These are phyloP conservation scores for Entamoeba invadens DNA, from an alignment of 208 protist genomes.

Conservation along the genomic window DNA sequence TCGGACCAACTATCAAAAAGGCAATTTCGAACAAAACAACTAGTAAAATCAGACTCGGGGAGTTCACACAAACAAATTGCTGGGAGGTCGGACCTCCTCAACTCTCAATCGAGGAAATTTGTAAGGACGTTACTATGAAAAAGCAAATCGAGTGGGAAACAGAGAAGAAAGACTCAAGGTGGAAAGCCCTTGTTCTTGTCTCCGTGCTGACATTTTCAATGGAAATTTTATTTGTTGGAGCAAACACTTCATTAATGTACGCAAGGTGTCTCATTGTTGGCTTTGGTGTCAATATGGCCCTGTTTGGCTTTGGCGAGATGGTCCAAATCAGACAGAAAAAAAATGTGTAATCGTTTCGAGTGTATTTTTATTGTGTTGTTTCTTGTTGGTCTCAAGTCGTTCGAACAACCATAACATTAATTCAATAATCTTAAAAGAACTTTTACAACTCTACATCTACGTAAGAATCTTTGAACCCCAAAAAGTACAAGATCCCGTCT, in stretches of 20 bases:
- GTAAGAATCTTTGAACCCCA: no score
- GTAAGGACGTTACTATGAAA: background rate
- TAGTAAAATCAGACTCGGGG: background rate
- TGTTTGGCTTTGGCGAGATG: background rate
- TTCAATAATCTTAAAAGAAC: no score
- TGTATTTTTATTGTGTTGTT: no score
- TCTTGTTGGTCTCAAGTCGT: no score
- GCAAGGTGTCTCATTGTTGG: background rate
- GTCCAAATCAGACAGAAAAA: background rate
- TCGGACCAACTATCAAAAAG: background rate
- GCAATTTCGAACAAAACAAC: background rate
- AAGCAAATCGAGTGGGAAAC: background rate
- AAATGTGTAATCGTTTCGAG: no score
- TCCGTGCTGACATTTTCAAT: background rate
- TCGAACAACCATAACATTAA: no score
- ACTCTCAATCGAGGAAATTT: background rate
- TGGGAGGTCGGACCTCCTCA: background rate
- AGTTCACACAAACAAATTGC: background rate
- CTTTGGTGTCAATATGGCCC: background rate
- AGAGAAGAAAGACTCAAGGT: background rate
- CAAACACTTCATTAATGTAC: background rate
- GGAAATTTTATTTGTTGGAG: background rate
- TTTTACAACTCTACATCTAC: no score
- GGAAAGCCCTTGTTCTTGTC: background rate
- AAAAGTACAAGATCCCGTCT: no score